A percentile compares a stretch with the other conserved stretches of the same genome.
These are phyloP conservation scores for Diplodia corticola DNA, from an alignment of 2,329 filamentous ascomycete genomes.

Conservation along the genomic window DNA sequence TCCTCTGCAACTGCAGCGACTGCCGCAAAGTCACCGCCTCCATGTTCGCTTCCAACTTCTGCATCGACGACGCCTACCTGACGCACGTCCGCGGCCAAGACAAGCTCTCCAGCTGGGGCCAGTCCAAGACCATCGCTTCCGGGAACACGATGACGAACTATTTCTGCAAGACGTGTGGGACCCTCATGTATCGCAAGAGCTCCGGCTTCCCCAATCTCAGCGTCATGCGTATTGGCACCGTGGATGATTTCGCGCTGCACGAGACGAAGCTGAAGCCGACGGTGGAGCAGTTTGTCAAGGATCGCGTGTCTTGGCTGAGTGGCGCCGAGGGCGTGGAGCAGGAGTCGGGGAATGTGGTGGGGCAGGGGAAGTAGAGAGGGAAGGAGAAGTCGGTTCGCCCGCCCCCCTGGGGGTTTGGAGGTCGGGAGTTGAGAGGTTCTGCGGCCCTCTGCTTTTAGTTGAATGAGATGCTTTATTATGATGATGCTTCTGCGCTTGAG, in stretches of 20 bases:
- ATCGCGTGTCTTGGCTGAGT: conserved; percentile 53
- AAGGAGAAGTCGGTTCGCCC: no score
- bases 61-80: conserved; percentile 48
- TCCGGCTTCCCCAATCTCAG: conserved; percentile 47
- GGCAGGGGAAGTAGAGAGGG: background rate
- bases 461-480: no score
- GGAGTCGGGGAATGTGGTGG: conserved; percentile 1
- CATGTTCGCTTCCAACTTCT: conserved; percentile 62
- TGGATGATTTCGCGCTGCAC: conserved; percentile 61
- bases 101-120: conserved; percentile 49
- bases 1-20: conserved; percentile 63
- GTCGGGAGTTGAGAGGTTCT: no score
- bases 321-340: conserved; percentile 36
- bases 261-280: conserved; percentile 58
- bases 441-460: no score
- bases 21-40: conserved; percentile 63
- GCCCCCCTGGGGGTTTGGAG: no score
- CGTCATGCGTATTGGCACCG: conserved; percentile 59
- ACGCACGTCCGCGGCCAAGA: conserved; percentile 54
- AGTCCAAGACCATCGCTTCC: conserved; percentile 43
- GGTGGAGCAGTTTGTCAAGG: conserved; percentile 55
- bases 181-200: conserved; percentile 59
- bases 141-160: conserved; percentile 59
- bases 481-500: no score
- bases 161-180: conserved; percentile 62